Conservation (phyloP, 192 early-diverging fungal species). For the Funneliformis geosporum region DNA sequence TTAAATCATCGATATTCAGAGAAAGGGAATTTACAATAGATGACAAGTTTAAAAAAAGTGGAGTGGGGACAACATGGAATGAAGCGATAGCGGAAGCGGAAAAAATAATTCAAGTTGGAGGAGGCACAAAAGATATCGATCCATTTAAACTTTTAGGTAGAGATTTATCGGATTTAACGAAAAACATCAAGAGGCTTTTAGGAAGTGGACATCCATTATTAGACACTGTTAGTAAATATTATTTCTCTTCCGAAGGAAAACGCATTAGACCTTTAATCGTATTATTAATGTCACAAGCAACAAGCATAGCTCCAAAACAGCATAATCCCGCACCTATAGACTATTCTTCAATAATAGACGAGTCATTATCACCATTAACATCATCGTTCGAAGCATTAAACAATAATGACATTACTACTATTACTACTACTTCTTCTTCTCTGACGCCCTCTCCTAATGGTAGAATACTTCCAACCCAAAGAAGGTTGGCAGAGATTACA, state of each 20-base stretch:
- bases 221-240: slow-evolving; percentile 86
- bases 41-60: background rate
- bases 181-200: slow-evolving; percentile 80
- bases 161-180: slow-evolving; percentile 83
- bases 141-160: slow-evolving; percentile 77
- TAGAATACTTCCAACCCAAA: slow-evolving; percentile 80
- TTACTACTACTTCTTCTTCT: background rate
- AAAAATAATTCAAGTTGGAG: slow-evolving; percentile 46
- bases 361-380: slow-evolving; percentile 50
- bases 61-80: slow-evolving; percentile 38
- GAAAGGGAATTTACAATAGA: background rate
- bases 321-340: slow-evolving; percentile 47
- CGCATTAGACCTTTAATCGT: slow-evolving; percentile 92
- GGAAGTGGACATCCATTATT: slow-evolving; percentile 90
- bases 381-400: background rate
- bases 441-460: slow-evolving; percentile 33
- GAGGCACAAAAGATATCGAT: slow-evolving; percentile 55
- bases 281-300: slow-evolving; percentile 86
- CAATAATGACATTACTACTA: slow-evolving; percentile 12
- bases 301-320: slow-evolving; percentile 63
- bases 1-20: background rate
- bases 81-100: slow-evolving; percentile 57
- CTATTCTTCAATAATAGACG: slow-evolving; percentile 61
- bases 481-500: slow-evolving; percentile 92
- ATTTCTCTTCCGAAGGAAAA: slow-evolving; percentile 85